These are phyloP conservation scores for Rhodosporidiobolus odoratus DNA, from an alignment of 768 basidiomycete genomes.

Conservation along the genomic window DNA sequence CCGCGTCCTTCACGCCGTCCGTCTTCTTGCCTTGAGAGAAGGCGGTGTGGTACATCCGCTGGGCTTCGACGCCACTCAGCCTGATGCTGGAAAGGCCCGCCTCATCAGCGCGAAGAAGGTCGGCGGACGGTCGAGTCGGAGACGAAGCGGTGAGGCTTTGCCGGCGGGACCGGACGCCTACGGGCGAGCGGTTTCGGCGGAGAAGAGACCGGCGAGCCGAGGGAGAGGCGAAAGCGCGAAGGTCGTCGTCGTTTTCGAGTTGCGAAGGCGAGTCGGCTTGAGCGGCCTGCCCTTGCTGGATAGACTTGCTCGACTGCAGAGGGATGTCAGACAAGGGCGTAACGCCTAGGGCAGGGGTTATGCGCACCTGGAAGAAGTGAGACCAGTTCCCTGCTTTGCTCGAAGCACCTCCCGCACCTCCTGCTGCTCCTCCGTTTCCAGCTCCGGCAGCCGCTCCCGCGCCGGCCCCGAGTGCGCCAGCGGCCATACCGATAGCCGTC, in stretches of 20 bases:
- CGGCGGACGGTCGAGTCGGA: constrained; percentile 1
- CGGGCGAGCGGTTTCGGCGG: not conserved
- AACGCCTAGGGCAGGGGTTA: not conserved
- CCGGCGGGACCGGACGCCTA: not conserved
- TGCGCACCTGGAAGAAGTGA: constrained; percentile 32
- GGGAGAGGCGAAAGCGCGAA: constrained; percentile 14
- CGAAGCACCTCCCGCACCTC: constrained; percentile 20
- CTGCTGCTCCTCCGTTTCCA: not conserved
- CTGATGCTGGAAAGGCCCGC: constrained; percentile 24
- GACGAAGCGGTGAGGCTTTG: not conserved
- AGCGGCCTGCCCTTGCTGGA: constrained; percentile 10
- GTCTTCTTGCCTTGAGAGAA: constrained; percentile 15
- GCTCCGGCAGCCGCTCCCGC: constrained; percentile 14
- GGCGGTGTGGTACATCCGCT: constrained; percentile 33
- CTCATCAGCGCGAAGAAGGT: constrained; percentile 27
- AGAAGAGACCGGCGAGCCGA: constrained; percentile 1
- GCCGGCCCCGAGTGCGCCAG: constrained; percentile 19
- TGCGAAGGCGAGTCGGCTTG: constrained; percentile 19
- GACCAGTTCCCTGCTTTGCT: constrained; percentile 31
- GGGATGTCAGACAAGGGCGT: too few species aligned
- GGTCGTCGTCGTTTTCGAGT: constrained; percentile 28
- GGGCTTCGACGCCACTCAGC: constrained; percentile 24
- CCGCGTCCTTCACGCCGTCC: constrained; percentile 1
- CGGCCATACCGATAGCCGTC: constrained; percentile 8
- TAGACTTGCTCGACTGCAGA: constrained; percentile 11